Evolutionary conservation across 1,284 basidiomycete genomes (phyloP).

Genomic region (Malassezia sympodialis): DNA sequence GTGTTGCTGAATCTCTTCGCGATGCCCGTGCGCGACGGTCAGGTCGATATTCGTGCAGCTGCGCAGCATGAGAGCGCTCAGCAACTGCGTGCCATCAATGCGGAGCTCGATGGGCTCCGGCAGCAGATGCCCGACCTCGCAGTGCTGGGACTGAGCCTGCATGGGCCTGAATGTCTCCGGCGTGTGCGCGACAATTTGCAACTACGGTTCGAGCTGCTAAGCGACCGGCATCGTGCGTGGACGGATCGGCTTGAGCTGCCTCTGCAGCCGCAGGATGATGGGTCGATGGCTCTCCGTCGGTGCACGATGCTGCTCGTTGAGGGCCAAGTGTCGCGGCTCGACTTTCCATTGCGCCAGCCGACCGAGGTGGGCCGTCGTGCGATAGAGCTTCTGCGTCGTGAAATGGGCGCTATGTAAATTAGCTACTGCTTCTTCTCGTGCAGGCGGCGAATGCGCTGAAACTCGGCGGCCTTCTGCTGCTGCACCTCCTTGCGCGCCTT

Average conservation of each 20-base stretch:
- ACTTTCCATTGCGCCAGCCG: conserved; percentile 27
- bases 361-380: conserved; percentile 24
- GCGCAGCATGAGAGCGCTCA: conserved; percentile 21
- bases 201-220: conserved; percentile 14
- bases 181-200: neutral
- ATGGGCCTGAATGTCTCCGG: conserved; percentile 19
- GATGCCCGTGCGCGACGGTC: conserved; percentile 11
- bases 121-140: conserved; percentile 22
- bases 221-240: conserved; percentile 10
- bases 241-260: conserved; percentile 16
- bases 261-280: conserved; percentile 12
- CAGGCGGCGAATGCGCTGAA: conserved; percentile 5
- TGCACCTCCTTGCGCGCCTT: conserved; percentile 8
- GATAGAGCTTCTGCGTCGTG: conserved; percentile 21
- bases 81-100: conserved; percentile 23
- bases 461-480: conserved; percentile 3
- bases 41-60: conserved; percentile 13
- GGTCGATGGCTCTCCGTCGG: conserved; percentile 12
- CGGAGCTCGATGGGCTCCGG: conserved; percentile 14
- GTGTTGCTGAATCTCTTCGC: conserved; percentile 27
- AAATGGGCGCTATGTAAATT: conserved; percentile 2
- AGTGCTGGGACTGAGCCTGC: conserved; percentile 32
- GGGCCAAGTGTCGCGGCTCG: conserved; percentile 32
- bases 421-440: conserved; percentile 4
- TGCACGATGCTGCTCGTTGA: conserved; percentile 33